phyloP scores from a whole-genome alignment of 2,329 filamentous ascomycete species.

The Ophiocordyceps camponoti-leonardi region DNA sequence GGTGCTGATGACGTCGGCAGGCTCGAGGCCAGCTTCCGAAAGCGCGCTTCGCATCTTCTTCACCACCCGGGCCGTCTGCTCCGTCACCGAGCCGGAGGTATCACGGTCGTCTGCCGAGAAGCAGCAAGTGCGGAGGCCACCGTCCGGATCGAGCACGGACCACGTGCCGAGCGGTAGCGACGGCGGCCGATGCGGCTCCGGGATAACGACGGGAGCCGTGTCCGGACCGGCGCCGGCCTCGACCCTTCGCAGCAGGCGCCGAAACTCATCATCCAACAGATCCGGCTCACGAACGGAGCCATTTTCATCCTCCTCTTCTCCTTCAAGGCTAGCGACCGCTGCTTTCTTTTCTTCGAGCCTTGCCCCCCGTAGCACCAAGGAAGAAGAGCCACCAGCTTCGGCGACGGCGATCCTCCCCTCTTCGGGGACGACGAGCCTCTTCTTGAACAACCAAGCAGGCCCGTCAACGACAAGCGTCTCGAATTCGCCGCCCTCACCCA shows the following conservation, averaged over 20 bases:
- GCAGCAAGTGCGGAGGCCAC: no score
- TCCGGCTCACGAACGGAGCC: no score
- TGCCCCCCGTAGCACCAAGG: conserved; percentile 45
- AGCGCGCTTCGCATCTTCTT: conserved; percentile 25
- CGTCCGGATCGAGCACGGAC: no score
- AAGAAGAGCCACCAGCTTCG: conserved; percentile 59
- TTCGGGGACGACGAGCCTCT: conserved; percentile 45
- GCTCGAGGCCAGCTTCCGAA: conserved; percentile 10
- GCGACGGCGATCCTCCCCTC: conserved; percentile 32
- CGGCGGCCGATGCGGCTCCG: no score
- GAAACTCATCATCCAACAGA: neutral
- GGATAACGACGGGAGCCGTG: no score
- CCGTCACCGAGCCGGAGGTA: conserved; percentile 17
- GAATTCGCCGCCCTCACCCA: conserved; percentile 87
- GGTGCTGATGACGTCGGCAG: conserved; percentile 31
- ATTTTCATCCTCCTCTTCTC: no score
- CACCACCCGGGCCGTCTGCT: conserved; percentile 31
- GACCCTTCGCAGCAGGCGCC: no score
- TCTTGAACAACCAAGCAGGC: conserved; percentile 54
- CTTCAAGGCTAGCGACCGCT: no score
- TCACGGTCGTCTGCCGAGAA: no score
- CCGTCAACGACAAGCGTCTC: conserved; percentile 83
- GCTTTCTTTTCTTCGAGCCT: conserved; percentile 27
- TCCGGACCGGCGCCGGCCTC: no score
- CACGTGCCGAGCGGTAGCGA: no score